A percentile compares a stretch with the other conserved stretches of the same genome.
These are phyloP conservation scores for Blastobotrys buckinghamii DNA, from an alignment of 1,139 yeast species.

Conservation along the genomic window DNA sequence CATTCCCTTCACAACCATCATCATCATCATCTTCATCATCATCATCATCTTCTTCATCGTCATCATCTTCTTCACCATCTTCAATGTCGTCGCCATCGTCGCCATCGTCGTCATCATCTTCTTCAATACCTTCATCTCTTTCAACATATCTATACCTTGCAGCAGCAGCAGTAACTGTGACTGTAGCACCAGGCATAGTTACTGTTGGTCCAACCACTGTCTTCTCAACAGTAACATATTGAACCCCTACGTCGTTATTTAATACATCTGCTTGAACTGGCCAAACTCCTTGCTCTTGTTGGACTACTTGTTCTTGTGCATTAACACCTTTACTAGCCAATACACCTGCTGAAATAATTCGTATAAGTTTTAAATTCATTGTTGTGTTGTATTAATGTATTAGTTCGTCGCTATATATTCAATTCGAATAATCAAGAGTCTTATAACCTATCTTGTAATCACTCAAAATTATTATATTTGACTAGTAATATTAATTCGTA, in stretches of 20 bases:
- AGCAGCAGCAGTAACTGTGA: not conserved
- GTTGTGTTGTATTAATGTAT: too few relatives aligned
- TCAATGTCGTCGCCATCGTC: not conserved
- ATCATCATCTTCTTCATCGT: not conserved
- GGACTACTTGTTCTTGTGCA: not conserved
- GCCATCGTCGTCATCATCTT: constrained; percentile 1
- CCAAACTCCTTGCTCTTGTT: too few relatives aligned
- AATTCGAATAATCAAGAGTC: too few relatives aligned
- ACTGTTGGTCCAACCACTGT: not conserved
- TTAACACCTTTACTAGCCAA: not conserved
- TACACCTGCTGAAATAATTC: not conserved
- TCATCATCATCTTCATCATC: not conserved
- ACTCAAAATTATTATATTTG: too few relatives aligned
- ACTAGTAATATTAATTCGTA: too few relatives aligned
- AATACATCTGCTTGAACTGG: not conserved
- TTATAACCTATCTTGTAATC: too few relatives aligned
- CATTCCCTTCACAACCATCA: constrained; percentile 1
- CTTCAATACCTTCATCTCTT: not conserved
- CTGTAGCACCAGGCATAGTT: not conserved
- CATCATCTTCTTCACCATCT: constrained; percentile 2
- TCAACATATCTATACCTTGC: not conserved
- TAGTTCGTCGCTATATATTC: too few relatives aligned
- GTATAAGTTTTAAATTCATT: not conserved
- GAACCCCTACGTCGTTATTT: not conserved
- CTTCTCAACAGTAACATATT: not conserved